phyloP scores from a whole-genome alignment of 2,329 filamentous ascomycete genomes.

The Dothiorella sarmentorum region DNA sequence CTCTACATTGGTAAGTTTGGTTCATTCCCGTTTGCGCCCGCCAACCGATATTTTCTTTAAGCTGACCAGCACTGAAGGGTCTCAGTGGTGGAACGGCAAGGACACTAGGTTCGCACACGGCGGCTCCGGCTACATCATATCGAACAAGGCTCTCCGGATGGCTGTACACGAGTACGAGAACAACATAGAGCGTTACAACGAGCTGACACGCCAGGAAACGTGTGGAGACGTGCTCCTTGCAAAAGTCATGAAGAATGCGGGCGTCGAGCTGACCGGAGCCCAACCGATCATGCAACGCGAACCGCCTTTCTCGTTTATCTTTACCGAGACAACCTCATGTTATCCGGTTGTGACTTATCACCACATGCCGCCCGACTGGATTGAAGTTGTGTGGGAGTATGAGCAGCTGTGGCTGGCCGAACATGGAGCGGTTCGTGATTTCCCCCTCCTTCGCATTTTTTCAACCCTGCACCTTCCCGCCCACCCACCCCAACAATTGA shows the following conservation, averaged over 20 bases:
- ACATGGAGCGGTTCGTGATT: not conserved
- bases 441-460: not conserved
- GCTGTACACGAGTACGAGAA: conserved; percentile 31
- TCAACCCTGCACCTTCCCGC: too few relatives aligned
- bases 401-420: conserved; percentile 36
- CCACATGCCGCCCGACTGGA: conserved; percentile 36
- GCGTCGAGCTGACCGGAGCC: conserved; percentile 34
- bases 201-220: conserved; percentile 37
- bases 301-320: conserved; percentile 42
- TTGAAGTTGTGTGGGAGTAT: conserved; percentile 38
- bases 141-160: conserved; percentile 39
- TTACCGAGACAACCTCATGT: conserved; percentile 39
- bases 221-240: conserved; percentile 40
- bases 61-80: conserved; percentile 16
- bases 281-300: conserved; percentile 48
- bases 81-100: conserved; percentile 43
- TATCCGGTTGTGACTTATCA: conserved; percentile 42
- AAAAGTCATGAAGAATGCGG: conserved; percentile 36
- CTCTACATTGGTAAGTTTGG: conserved; percentile 42
- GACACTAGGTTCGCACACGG: conserved; percentile 45
- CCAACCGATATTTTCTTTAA: too few relatives aligned
- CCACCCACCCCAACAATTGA: too few relatives aligned
- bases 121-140: conserved; percentile 45
- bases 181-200: conserved; percentile 28
- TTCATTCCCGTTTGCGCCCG: not conserved